phyloP scores from a whole-genome alignment of 2,329 filamentous ascomycete genomes.

The Cladorrhinum sp. region DNA sequence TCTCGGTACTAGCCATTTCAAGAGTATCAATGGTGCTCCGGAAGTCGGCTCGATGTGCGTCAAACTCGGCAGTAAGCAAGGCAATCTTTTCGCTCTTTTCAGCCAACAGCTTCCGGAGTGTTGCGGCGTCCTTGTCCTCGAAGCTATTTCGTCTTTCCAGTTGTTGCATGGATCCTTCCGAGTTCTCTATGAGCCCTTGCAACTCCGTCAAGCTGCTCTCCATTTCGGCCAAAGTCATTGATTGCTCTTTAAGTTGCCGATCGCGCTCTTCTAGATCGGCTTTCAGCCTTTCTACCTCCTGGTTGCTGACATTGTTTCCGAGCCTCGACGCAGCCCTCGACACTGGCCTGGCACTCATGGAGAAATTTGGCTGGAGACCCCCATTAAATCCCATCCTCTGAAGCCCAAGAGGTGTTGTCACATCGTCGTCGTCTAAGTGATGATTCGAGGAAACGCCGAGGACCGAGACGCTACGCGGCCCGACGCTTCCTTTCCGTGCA shows the following conservation, averaged over 20 bases:
- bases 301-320: constrained; percentile 49
- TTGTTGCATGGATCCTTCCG: constrained; percentile 37
- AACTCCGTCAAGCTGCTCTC: constrained; percentile 82
- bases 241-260: constrained; percentile 83
- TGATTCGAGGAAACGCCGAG: constrained; percentile 46
- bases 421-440: constrained; percentile 55
- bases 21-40: constrained; percentile 94
- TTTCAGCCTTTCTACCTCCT: constrained; percentile 71
- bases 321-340: constrained; percentile 43
- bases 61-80: constrained; percentile 89
- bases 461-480: constrained; percentile 58
- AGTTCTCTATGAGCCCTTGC: constrained; percentile 62
- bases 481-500: constrained; percentile 50
- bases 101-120: constrained; percentile 76
- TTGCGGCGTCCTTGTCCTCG: constrained; percentile 69
- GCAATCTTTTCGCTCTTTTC: constrained; percentile 98
- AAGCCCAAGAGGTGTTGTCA: constrained; percentile 47
- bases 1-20: constrained; percentile 93
- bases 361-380: constrained; percentile 53
- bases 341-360: constrained; percentile 49
- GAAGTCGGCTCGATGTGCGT: constrained; percentile 92
- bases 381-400: constrained; percentile 53
- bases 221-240: constrained; percentile 80
- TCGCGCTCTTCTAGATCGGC: constrained; percentile 79
- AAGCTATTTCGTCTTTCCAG: constrained; percentile 45